A percentile compares a stretch with the other conserved stretches of the same genome.
phyloP scores from a whole-genome alignment of 1,284 basidiomycete genomes.

The Ganoderma meredithae region DNA sequence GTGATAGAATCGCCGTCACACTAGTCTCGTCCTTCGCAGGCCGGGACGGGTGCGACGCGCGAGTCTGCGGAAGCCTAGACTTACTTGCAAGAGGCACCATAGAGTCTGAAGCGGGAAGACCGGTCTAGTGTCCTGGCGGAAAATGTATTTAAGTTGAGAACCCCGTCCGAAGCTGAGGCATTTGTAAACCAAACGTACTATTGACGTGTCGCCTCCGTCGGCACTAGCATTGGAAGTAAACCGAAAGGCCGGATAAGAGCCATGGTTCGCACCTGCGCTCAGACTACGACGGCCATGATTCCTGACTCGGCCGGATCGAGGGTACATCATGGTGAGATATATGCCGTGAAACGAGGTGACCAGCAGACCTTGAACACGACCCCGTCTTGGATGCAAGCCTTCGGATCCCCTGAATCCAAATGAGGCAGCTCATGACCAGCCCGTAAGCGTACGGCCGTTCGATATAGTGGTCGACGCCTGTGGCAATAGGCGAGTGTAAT shows the following conservation, averaged over 20 bases:
- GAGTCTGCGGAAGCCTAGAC: not conserved
- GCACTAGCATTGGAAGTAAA: not conserved
- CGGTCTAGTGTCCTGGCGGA: not conserved
- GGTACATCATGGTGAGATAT: constrained; percentile 3
- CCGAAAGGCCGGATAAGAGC: not conserved
- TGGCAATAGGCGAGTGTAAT: not conserved
- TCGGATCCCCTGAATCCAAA: not conserved
- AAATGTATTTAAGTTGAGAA: constrained; percentile 10
- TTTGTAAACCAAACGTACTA: constrained; percentile 18
- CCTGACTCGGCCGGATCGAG: constrained; percentile 5
- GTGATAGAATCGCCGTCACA: not conserved
- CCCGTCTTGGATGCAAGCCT: constrained; percentile 1
- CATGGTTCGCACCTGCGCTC: not conserved
- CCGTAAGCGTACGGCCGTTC: not conserved
- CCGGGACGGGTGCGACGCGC: not conserved
- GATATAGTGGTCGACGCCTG: not conserved
- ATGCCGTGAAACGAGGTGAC: not conserved
- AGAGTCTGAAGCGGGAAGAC: not conserved
- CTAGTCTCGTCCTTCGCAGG: not conserved
- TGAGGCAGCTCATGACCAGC: not conserved
- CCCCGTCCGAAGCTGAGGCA: not conserved
- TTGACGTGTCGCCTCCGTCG: constrained; percentile 13
- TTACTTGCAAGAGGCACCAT: not conserved
- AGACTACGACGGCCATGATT: not conserved
- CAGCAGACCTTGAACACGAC: not conserved